Evolutionary conservation across 768 basidiomycete species (phyloP).

Genomic region (Erythrobasidium yunnanense): DNA sequence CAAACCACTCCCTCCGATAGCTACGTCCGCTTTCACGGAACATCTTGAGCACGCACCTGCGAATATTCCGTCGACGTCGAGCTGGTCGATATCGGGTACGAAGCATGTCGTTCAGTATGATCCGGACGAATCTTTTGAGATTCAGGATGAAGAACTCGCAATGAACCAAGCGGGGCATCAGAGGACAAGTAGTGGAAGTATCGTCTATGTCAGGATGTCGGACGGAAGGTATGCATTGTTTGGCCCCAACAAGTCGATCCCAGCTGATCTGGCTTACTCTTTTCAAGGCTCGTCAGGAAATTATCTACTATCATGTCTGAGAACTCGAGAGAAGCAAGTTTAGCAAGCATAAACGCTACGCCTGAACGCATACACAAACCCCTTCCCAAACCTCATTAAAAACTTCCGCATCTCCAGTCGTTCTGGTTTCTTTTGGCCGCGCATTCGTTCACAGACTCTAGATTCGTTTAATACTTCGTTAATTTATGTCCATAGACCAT

Average conservation of each 20-base stretch:
- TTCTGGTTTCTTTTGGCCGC: too few relatives aligned
- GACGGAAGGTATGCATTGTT: constrained; percentile 3
- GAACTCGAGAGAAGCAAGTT: background rate
- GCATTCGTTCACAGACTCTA: too few relatives aligned
- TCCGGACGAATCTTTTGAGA: background rate
- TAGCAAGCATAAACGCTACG: background rate
- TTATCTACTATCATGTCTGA: background rate
- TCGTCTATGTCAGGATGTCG: background rate
- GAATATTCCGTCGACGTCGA: background rate
- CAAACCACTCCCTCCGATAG: background rate
- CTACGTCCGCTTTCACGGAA: background rate
- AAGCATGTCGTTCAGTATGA: background rate
- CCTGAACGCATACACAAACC: background rate
- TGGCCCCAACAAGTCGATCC: background rate
- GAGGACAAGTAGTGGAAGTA: background rate
- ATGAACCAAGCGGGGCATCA: background rate
- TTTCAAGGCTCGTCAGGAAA: background rate
- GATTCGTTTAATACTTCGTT: too few relatives aligned
- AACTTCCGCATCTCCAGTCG: background rate
- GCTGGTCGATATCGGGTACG: background rate
- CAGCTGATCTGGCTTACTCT: background rate
- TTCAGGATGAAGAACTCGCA: background rate
- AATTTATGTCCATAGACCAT: too few relatives aligned
- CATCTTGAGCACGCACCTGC: background rate
- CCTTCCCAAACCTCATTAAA: background rate